These are phyloP conservation scores for Mayamaea pseudoterrestris DNA, from an alignment of 108 stramenopile genomes.

Conservation along the genomic window DNA sequence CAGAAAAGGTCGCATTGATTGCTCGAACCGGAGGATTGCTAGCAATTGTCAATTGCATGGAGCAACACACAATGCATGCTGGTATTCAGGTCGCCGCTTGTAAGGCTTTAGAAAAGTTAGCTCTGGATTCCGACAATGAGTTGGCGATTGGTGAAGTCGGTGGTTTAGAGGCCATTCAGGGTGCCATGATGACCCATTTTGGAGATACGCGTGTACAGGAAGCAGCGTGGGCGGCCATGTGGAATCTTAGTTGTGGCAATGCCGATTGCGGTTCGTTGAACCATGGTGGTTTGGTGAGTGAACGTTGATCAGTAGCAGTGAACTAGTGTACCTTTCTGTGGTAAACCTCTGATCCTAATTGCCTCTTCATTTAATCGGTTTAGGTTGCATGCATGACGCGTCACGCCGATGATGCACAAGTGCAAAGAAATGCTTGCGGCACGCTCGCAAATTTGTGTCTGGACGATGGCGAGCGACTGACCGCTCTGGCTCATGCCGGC, in stretches of 20 bases:
- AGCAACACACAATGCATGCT: slow-evolving; percentile 8
- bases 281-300: too few species aligned
- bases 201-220: slow-evolving; percentile 30
- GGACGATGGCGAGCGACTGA: slow-evolving; percentile 17
- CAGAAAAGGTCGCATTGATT: not conserved
- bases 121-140: slow-evolving; percentile 29
- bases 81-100: slow-evolving; percentile 21
- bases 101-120: slow-evolving; percentile 18
- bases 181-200: slow-evolving; percentile 34
- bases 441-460: slow-evolving; percentile 47
- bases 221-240: slow-evolving; percentile 43
- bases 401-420: slow-evolving; percentile 21
- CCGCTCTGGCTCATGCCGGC: slow-evolving; percentile 19
- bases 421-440: slow-evolving; percentile 45
- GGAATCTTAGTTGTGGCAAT: slow-evolving; percentile 21
- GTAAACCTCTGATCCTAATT: too few species aligned
- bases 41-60: slow-evolving; percentile 28
- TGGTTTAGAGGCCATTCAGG: slow-evolving; percentile 35
- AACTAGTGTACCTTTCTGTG: too few species aligned
- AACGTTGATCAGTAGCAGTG: too few species aligned
- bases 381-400: slow-evolving; percentile 28
- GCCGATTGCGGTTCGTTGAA: too few species aligned
- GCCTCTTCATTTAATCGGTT: too few species aligned
- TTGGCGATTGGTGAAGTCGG: slow-evolving; percentile 24
- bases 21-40: slow-evolving; percentile 23